Conservation (phyloP, 768 basidiomycete species). For the Postia placenta region DNA sequence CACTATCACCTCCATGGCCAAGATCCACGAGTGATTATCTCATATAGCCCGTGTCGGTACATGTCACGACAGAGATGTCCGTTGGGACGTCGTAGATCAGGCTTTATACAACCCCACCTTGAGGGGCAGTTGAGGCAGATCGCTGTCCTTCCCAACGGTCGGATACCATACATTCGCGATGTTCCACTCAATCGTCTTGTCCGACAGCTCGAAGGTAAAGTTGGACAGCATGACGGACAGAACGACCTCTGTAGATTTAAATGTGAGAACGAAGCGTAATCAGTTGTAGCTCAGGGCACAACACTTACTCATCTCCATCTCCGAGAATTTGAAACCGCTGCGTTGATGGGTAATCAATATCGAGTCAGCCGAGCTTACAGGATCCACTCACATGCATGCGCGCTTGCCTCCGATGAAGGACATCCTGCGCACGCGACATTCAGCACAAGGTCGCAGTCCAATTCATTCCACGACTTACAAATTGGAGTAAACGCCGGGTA, state of each 20-base stretch:
- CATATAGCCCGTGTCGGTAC: too few relatives aligned
- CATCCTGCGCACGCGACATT: slow-evolving; percentile 24
- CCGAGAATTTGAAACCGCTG: slow-evolving; percentile 1
- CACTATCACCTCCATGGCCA: too few relatives aligned
- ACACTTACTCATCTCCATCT: slow-evolving; percentile 2
- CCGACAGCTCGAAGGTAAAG: background rate
- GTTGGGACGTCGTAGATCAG: too few relatives aligned
- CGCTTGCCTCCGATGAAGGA: slow-evolving; percentile 38
- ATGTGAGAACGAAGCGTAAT: background rate
- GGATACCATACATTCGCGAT: background rate
- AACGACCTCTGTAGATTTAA: background rate
- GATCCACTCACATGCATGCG: slow-evolving; percentile 36
- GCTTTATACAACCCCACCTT: slow-evolving; percentile 8
- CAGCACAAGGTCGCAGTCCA: background rate
- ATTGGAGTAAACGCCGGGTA: slow-evolving; percentile 15
- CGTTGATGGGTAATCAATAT: too few relatives aligned
- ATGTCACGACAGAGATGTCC: too few relatives aligned
- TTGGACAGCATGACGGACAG: background rate
- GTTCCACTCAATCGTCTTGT: slow-evolving; percentile 1
- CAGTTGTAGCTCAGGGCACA: background rate
- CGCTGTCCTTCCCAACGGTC: background rate
- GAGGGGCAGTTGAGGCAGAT: background rate
- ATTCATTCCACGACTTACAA: slow-evolving; percentile 1
- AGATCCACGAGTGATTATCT: too few relatives aligned
- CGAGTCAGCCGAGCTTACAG: background rate